Percentiles rank a stretch among this genome's conserved stretches.
phyloP scores from a whole-genome alignment of 1,284 basidiomycete species.

The Ganoderma sinense region DNA sequence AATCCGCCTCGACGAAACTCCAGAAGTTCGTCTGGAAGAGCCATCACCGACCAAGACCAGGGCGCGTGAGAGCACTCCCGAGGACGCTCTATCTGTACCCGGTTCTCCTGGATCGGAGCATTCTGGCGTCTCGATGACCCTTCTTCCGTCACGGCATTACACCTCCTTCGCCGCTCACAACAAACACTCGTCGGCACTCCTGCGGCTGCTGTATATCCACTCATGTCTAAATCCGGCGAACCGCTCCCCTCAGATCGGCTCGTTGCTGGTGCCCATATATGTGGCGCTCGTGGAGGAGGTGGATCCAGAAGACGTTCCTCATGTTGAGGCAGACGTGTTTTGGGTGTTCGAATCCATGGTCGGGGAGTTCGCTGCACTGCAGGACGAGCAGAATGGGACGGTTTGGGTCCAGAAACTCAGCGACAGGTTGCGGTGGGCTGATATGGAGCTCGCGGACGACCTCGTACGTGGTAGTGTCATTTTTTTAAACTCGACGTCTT shows the following conservation, averaged over 20 bases:
- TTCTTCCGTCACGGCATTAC: conserved; percentile 59
- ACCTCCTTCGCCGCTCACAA: conserved; percentile 57
- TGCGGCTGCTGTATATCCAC: conserved; percentile 79
- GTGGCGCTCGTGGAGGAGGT: conserved; percentile 66
- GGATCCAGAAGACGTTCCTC: conserved; percentile 64
- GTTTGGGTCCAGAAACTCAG: conserved; percentile 71
- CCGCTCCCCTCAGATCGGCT: conserved; percentile 69
- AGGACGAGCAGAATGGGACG: conserved; percentile 67
- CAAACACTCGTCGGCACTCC: conserved; percentile 67
- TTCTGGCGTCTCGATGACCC: conserved; percentile 49
- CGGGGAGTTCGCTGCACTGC: conserved; percentile 74
- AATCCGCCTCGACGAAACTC: conserved; percentile 46
- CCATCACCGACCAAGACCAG: conserved; percentile 24
- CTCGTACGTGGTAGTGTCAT: conserved; percentile 53
- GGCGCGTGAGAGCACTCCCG: conserved; percentile 35
- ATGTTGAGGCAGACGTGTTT: conserved; percentile 81
- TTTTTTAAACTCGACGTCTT: conserved; percentile 17
- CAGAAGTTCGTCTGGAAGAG: conserved; percentile 31
- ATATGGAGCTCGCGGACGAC: conserved; percentile 65
- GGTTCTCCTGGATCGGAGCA: conserved; percentile 41
- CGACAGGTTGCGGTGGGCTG: conserved; percentile 69
- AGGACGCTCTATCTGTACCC: conserved; percentile 41
- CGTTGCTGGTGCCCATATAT: conserved; percentile 75
- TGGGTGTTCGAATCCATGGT: conserved; percentile 82
- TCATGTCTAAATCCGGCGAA: conserved; percentile 76